Percentiles rank a stretch among this genome's conserved stretches.
Evolutionary conservation across 176 grass and related monocot species (phyloP).

Genomic region (Musa schizocarpa): DNA sequence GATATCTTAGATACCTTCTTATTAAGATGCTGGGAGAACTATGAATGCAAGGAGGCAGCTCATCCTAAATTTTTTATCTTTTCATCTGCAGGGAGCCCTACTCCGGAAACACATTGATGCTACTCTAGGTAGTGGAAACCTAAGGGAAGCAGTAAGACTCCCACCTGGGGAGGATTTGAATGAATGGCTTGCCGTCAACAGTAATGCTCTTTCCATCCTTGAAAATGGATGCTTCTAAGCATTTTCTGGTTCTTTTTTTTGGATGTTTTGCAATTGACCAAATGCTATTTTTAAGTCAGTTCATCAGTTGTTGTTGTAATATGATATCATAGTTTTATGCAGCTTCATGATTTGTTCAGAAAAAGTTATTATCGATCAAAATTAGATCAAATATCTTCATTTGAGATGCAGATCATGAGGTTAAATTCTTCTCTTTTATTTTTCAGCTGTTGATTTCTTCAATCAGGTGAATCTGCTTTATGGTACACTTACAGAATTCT

Average conservation of each 20-base stretch:
- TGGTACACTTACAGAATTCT: conserved; percentile 90
- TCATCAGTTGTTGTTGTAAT: neutral
- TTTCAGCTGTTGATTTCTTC: conserved; percentile 98
- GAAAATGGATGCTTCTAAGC: neutral
- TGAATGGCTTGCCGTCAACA: conserved; percentile 98
- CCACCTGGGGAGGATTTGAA: conserved; percentile 96
- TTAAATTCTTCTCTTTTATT: conserved; percentile 23
- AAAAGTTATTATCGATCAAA: neutral
- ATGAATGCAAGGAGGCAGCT: neutral
- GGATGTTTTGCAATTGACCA: neutral
- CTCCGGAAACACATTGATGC: conserved; percentile 93
- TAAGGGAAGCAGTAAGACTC: conserved; percentile 91
- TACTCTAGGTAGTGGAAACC: conserved; percentile 92
- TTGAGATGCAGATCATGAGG: conserved; percentile 1
- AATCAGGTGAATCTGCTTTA: conserved; percentile 97
- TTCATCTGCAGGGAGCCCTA: conserved; percentile 62
- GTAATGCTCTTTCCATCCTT: conserved; percentile 40
- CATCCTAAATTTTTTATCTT: conserved; percentile 6
- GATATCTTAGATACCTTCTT: neutral
- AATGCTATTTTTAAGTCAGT: neutral
- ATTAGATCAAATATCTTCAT: neutral
- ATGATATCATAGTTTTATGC: neutral
- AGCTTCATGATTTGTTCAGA: neutral
- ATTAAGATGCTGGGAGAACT: neutral
- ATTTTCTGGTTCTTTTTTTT: neutral